These are phyloP conservation scores for Tolypocladium ovalisporum DNA, from an alignment of 2,329 filamentous ascomycete genomes.

Conservation along the genomic window DNA sequence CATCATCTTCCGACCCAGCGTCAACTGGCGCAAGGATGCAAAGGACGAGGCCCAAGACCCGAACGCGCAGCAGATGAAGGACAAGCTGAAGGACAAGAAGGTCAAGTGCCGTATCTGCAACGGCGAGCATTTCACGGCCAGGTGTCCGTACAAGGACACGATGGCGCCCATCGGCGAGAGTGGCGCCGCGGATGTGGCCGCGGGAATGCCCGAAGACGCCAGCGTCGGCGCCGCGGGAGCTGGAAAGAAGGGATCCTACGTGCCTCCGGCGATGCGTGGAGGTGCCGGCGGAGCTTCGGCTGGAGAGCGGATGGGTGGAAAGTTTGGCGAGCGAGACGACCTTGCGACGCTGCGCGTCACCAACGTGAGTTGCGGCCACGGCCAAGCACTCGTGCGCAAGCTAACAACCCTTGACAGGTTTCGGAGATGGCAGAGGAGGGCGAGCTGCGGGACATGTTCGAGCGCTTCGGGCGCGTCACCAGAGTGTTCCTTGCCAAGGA, in stretches of 20 bases:
- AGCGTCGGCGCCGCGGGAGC: constrained; percentile 41
- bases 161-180: constrained; percentile 77
- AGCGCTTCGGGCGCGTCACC: constrained; percentile 91
- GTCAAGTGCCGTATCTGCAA: constrained; percentile 99
- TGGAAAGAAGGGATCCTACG: constrained; percentile 71
- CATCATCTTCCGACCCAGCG: constrained; percentile 87
- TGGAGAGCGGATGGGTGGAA: constrained; percentile 72
- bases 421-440: constrained; percentile 95
- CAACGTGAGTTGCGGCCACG: constrained; percentile 60
- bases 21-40: constrained; percentile 87
- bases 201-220: constrained; percentile 41
- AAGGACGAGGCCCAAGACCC: constrained; percentile 68
- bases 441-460: constrained; percentile 96
- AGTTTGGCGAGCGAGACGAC: constrained; percentile 90
- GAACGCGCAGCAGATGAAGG: constrained; percentile 65
- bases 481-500: constrained; percentile 98
- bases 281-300: constrained; percentile 39
- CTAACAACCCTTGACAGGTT: constrained; percentile 42
- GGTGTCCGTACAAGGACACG: constrained; percentile 99
- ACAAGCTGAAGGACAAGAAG: constrained; percentile 94
- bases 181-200: constrained; percentile 40
- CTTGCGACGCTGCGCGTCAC: constrained; percentile 93
- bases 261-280: constrained; percentile 85
- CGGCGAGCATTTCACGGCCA: constrained; percentile 97
- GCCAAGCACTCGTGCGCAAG: neutral